These are phyloP conservation scores for Tricholoma matsutake DNA, from an alignment of 768 basidiomycete genomes.

Conservation along the genomic window DNA sequence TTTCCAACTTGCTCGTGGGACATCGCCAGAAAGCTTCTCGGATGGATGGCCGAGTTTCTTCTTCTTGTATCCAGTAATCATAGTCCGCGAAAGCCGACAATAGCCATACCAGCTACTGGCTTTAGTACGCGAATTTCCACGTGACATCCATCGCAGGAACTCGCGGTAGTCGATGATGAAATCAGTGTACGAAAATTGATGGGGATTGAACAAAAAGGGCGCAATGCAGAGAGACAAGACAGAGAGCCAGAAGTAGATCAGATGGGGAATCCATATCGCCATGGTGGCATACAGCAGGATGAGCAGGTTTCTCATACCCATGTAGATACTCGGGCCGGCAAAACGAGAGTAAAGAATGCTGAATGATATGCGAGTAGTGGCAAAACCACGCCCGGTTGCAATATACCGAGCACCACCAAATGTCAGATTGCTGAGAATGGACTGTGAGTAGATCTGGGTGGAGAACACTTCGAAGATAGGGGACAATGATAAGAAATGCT, in stretches of 20 bases:
- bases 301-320: constrained; percentile 93
- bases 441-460: constrained; percentile 96
- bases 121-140: constrained; percentile 95
- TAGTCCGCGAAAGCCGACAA: constrained; percentile 93
- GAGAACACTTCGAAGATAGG: constrained; percentile 99
- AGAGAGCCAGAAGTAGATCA: constrained; percentile 99
- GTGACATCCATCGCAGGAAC: constrained; percentile 98
- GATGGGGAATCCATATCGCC: constrained; percentile 88
- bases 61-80: constrained; percentile 99
- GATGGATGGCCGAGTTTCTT: constrained; percentile 97
- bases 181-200: constrained; percentile 96
- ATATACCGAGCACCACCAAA: constrained; percentile 99
- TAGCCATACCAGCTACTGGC: constrained; percentile 99
- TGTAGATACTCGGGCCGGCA: constrained; percentile 98
- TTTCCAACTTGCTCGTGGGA: constrained; percentile 87
- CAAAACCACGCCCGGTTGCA: constrained; percentile 98
- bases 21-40: constrained; percentile 93
- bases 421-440: constrained; percentile 93
- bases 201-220: constrained; percentile 99
- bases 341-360: constrained; percentile 97
- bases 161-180: constrained; percentile 99
- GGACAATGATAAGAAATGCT: constrained; percentile 96
- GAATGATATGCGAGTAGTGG: constrained; percentile 94
- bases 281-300: constrained; percentile 89
- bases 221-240: constrained; percentile 93